Base-by-base conservation (phyloP, 2,329 filamentous ascomycete species). In the Aspergillus puulaauensis region DNA sequence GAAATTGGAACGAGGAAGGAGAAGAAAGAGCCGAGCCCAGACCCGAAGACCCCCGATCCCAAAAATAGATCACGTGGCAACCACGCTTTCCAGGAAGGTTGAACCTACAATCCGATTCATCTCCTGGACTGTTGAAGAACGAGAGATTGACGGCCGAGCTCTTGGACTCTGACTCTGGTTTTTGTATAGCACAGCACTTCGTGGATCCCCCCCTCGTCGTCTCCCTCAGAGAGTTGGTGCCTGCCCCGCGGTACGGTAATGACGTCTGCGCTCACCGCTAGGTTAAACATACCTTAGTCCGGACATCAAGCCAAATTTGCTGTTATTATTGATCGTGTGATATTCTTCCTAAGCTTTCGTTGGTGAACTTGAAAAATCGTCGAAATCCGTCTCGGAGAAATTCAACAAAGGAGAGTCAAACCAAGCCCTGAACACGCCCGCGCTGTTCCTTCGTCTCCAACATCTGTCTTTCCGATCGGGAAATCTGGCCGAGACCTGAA, bases 221-320 rank as follows among this genome's bases (percentile, higher is more conserved):
- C 27, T 17, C 21, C 48, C 52, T 37, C 7, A 44, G 43, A 48
- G 45, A 19, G 48, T 52, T 44, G 35, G 44, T 49, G 24, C 54
- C 31, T 65, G 60, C 63, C 63, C 65, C 63, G 60, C 62, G 61
- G 65, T 54, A 33, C 7, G 31, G 35, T 31, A 37, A 65, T 67
- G 62, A 65, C 64, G 61, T 62, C 61, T 62, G 59, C 56, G 60
- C 58, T 68, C 66, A 68, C 45, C 45, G 45, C 45, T 31, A 31
- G 27, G 27, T 31, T 31, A 31, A 47, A 47, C 31, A 21, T 23
- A 46, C 6, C 14, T 46, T 64, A 64, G 64, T 64, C 66, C 64
- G 59, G 60, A 60, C 56, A 61, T 64, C 62, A 63, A 64, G 56
- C 57, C 64, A 59, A 57, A 58, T 54, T 51, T 35, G 46, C 56